A percentile compares a stretch with the other conserved stretches of the same genome.
These are phyloP conservation scores for Russula brevipes DNA, from an alignment of 768 basidiomycete species.

Conservation along the genomic window DNA sequence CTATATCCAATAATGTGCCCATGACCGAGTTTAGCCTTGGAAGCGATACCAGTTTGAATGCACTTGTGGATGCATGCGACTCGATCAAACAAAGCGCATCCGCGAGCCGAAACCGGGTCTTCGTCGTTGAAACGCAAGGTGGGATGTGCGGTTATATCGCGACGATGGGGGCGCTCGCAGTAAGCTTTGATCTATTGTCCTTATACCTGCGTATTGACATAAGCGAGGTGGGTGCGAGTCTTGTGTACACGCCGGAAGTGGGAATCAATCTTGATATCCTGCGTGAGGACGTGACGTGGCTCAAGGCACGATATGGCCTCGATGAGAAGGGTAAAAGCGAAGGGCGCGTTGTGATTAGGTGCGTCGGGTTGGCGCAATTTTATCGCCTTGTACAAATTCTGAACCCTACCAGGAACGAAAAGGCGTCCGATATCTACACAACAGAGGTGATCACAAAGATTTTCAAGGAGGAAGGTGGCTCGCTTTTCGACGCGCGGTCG, in stretches of 20 bases:
- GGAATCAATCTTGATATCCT: constrained; percentile 83
- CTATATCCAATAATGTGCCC: constrained; percentile 97
- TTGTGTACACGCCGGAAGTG: constrained; percentile 91
- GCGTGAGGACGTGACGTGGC: constrained; percentile 78
- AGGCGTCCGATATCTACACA: constrained; percentile 81
- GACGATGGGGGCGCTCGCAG: constrained; percentile 91
- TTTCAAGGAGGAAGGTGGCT: constrained; percentile 89
- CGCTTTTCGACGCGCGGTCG: constrained; percentile 87
- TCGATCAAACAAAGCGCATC: constrained; percentile 98
- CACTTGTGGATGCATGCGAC: constrained; percentile 95
- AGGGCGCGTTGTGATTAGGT: constrained; percentile 91
- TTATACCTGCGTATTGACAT: background rate
- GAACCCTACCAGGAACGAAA: constrained; percentile 61
- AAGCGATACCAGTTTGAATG: constrained; percentile 96
- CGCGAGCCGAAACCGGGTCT: constrained; percentile 92
- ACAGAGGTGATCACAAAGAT: constrained; percentile 91
- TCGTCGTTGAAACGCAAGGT: constrained; percentile 97
- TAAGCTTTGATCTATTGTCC: constrained; percentile 38
- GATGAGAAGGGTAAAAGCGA: constrained; percentile 88
- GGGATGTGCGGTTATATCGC: constrained; percentile 96
- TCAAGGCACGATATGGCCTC: constrained; percentile 77
- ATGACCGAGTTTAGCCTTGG: constrained; percentile 95
- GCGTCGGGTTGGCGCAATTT: constrained; percentile 28
- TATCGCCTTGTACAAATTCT: background rate
- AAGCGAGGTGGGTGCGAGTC: constrained; percentile 78